Percentiles rank a stretch among this genome's conserved stretches.
Conservation (phyloP, 2,329 filamentous ascomycete species). For the Ophidiomyces ophidiicola region DNA sequence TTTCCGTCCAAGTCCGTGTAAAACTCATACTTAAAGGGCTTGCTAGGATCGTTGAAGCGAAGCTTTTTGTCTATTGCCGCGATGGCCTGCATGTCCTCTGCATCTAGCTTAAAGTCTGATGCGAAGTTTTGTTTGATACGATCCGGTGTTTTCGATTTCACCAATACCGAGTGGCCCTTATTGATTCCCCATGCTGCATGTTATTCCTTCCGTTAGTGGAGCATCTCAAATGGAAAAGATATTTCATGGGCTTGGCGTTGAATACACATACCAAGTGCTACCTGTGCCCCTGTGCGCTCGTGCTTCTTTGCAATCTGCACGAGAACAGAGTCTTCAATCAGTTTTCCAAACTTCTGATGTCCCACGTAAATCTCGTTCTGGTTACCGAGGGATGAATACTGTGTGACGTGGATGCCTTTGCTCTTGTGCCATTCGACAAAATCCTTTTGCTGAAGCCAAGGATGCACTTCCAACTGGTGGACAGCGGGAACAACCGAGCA, state of each 20-base stretch:
- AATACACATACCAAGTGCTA: conserved; percentile 33
- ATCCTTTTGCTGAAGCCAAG: conserved; percentile 39
- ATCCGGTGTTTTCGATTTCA: conserved; percentile 39
- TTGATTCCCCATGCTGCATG: conserved; percentile 43
- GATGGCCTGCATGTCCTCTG: conserved; percentile 47
- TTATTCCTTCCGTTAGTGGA: neutral
- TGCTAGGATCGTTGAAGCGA: conserved; percentile 49
- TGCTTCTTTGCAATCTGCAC: conserved; percentile 42
- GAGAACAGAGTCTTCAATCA: conserved; percentile 42
- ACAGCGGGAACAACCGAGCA: conserved; percentile 36
- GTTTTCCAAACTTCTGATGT: conserved; percentile 34
- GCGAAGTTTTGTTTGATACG: conserved; percentile 35
- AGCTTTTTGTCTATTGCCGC: conserved; percentile 47
- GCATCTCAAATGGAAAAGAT: neutral
- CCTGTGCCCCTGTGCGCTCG: conserved; percentile 40
- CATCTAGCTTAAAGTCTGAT: conserved; percentile 47
- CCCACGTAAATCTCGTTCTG: conserved; percentile 39
- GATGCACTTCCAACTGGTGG: conserved; percentile 43
- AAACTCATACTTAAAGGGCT: conserved; percentile 46
- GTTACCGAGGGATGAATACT: conserved; percentile 46
- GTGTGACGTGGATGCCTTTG: conserved; percentile 42
- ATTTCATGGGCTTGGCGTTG: conserved; percentile 1
- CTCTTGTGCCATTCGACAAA: conserved; percentile 40
- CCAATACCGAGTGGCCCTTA: conserved; percentile 41
- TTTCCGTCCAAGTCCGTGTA: conserved; percentile 50